Evolutionary conservation across 441 rosid genomes (phyloP).

Genomic region (Croton setiger): DNA sequence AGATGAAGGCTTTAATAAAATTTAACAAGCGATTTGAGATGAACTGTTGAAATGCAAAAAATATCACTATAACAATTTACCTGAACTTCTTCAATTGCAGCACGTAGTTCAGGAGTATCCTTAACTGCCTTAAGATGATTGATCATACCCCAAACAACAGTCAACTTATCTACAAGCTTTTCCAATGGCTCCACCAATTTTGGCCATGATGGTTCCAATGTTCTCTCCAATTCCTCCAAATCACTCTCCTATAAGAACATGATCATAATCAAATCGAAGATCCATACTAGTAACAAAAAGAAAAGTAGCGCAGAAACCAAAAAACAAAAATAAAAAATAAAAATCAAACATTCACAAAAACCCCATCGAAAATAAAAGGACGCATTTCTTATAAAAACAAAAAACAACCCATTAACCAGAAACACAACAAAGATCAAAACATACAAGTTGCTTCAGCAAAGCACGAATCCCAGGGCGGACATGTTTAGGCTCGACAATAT

Average conservation of each 20-base stretch:
- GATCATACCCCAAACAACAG: constrained; percentile 72
- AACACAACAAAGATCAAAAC: constrained; percentile 5
- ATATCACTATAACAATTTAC: constrained; percentile 24
- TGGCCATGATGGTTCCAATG: constrained; percentile 80
- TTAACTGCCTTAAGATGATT: constrained; percentile 78
- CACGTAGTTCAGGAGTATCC: constrained; percentile 79
- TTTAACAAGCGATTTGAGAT: background rate
- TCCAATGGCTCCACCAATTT: constrained; percentile 84
- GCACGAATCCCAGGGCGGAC: constrained; percentile 79
- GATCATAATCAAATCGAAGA: background rate
- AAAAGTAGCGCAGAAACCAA: background rate
- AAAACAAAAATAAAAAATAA: background rate
- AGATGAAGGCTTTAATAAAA: constrained; percentile 7
- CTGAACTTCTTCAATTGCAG: constrained; percentile 93
- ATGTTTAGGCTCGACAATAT: constrained; percentile 50
- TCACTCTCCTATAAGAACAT: constrained; percentile 49
- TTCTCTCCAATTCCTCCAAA: constrained; percentile 70
- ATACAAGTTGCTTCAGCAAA: constrained; percentile 58
- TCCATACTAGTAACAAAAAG: background rate
- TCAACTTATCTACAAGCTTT: constrained; percentile 57
- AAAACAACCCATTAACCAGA: no score
- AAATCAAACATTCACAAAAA: no score
- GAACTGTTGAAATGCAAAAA: background rate
- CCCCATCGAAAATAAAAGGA: no score
- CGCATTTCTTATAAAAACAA: no score